A percentile compares a stretch with the other conserved stretches of the same genome.
phyloP scores from a whole-genome alignment of 768 basidiomycete genomes.

The Boletus sensibilis region DNA sequence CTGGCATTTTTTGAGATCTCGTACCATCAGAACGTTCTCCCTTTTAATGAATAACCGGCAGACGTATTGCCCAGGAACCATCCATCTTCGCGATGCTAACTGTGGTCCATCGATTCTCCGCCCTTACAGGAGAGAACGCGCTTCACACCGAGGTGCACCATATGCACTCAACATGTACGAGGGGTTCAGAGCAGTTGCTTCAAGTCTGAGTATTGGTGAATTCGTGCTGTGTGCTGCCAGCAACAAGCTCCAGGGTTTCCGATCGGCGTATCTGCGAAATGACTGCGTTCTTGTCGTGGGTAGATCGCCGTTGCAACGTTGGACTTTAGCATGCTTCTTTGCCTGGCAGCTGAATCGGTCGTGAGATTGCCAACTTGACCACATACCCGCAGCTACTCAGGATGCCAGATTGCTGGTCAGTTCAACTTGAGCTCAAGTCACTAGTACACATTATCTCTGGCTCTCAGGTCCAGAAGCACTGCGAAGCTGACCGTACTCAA shows the following conservation, averaged over 20 bases:
- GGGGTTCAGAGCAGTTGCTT: not conserved
- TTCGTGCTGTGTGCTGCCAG: not conserved
- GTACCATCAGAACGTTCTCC: slow-evolving; percentile 7
- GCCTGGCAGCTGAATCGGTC: not conserved
- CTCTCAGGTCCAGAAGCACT: slow-evolving; percentile 19
- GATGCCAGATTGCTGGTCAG: not conserved
- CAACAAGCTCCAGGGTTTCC: slow-evolving; percentile 1
- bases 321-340: not conserved
- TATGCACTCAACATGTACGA: not conserved
- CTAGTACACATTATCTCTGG: not conserved
- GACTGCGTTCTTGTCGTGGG: slow-evolving; percentile 6
- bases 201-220: not conserved
- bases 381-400: not conserved
- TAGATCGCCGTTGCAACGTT: slow-evolving; percentile 18
- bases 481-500: slow-evolving; percentile 14
- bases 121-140: slow-evolving; percentile 10
- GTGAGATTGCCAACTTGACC: slow-evolving; percentile 8
- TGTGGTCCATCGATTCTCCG: slow-evolving; percentile 20
- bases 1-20: slow-evolving; percentile 12
- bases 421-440: not conserved
- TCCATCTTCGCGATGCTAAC: slow-evolving; percentile 10
- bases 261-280: slow-evolving; percentile 13
- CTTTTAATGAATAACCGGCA: slow-evolving; percentile 14
- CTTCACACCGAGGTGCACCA: not conserved
- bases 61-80: slow-evolving; percentile 14